A percentile compares a stretch with the other conserved stretches of the same genome.
Evolutionary conservation across 768 basidiomycete genomes (phyloP).

Genomic region (Phallus indusiatus): DNA sequence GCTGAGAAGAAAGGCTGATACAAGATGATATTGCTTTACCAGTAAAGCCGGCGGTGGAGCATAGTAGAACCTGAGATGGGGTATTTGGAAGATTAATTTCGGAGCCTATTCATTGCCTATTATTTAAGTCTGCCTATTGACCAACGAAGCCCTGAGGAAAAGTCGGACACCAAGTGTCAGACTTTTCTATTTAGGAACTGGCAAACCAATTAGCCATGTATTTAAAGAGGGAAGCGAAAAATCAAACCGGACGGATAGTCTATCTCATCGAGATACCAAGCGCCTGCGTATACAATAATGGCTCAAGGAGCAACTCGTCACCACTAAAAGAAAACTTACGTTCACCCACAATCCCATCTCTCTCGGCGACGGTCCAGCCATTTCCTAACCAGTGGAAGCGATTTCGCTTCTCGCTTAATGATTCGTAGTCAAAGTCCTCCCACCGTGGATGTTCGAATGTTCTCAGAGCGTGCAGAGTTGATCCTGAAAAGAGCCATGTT

Average conservation of each 20-base stretch:
- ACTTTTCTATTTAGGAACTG: neutral
- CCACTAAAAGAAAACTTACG: constrained; percentile 18
- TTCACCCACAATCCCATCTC: constrained; percentile 26
- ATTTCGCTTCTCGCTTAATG: constrained; percentile 33
- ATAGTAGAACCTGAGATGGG: too few relatives aligned
- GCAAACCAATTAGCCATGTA: neutral
- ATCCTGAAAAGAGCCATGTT: constrained; percentile 26
- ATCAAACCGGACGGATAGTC: constrained; percentile 36
- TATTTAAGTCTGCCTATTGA: too few relatives aligned
- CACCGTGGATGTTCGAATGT: constrained; percentile 47
- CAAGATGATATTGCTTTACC: too few relatives aligned
- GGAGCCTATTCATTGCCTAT: too few relatives aligned
- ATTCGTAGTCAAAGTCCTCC: constrained; percentile 54
- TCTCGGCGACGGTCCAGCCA: constrained; percentile 47
- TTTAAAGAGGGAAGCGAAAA: neutral
- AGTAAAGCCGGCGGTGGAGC: too few relatives aligned
- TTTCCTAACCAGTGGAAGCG: constrained; percentile 53
- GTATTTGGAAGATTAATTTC: too few relatives aligned
- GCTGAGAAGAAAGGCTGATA: too few relatives aligned
- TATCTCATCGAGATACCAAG: constrained; percentile 35
- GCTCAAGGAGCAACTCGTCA: neutral
- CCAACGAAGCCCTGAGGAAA: neutral
- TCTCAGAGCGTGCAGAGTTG: constrained; percentile 39
- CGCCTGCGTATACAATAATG: constrained; percentile 22
- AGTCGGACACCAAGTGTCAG: neutral